phyloP scores from a whole-genome alignment of 1,284 basidiomycete species.

The Cerrena zonata region DNA sequence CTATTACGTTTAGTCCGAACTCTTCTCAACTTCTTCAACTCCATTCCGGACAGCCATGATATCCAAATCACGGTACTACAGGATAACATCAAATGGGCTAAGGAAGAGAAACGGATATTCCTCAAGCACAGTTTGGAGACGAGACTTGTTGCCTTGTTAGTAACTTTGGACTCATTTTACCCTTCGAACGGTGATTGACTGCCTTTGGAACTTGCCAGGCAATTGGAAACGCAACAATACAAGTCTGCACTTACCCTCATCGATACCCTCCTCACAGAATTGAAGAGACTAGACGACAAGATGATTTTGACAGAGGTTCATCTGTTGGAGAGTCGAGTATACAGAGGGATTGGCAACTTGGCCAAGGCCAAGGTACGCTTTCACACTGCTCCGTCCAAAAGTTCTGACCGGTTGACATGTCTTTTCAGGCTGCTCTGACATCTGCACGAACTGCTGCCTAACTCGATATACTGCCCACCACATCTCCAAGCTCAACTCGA shows the following conservation, averaged over 20 bases:
- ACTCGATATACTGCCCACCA: conserved; percentile 96
- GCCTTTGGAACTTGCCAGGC: too few relatives aligned
- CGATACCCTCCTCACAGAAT: conserved; percentile 80
- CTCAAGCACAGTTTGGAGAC: conserved; percentile 92
- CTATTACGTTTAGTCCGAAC: conserved; percentile 64
- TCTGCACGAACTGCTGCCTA: conserved; percentile 91
- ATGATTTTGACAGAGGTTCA: conserved; percentile 97
- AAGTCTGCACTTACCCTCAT: conserved; percentile 80
- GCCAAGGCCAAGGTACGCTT: conserved; percentile 80
- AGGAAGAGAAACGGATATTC: conserved; percentile 89
- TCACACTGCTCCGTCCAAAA: not conserved
- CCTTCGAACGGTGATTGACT: too few relatives aligned
- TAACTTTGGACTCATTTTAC: conserved; percentile 12
- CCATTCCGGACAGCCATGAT: conserved; percentile 70
- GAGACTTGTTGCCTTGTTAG: conserved; percentile 78
- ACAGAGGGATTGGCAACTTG: conserved; percentile 86
- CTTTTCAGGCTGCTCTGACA: conserved; percentile 78
- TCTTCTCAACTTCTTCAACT: conserved; percentile 82
- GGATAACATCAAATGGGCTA: conserved; percentile 93
- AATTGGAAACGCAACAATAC: conserved; percentile 76
- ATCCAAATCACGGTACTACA: conserved; percentile 83
- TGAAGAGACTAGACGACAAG: conserved; percentile 94
- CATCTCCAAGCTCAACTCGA: conserved; percentile 88
- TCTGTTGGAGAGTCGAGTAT: conserved; percentile 86
- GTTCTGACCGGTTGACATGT: not conserved